Evolutionary conservation across 176 grass and related monocot species (phyloP).

Genomic region (Cymbopogon citratus): DNA sequence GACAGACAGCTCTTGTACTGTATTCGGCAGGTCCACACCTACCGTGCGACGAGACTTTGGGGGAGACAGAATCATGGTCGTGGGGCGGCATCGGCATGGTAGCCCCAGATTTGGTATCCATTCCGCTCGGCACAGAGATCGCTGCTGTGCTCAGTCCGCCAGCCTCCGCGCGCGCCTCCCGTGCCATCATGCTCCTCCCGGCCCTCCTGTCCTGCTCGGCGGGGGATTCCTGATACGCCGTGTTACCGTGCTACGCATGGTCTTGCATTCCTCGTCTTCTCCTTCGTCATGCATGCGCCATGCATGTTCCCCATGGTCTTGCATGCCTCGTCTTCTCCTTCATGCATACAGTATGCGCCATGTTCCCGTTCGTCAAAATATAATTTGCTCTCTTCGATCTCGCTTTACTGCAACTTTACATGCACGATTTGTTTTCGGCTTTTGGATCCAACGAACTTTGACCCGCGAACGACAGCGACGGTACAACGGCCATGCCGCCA

Average conservation of each 20-base stretch:
- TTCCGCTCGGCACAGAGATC: neutral
- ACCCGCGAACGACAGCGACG: neutral
- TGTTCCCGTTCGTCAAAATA: too few species aligned
- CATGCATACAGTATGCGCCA: too few species aligned
- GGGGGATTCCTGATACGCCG: too few species aligned
- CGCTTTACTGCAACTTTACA: too few species aligned
- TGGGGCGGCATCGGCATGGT: neutral
- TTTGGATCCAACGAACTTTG: neutral
- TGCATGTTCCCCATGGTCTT: too few species aligned
- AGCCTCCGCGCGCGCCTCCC: neutral
- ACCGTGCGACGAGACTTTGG: neutral
- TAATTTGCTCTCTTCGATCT: too few species aligned
- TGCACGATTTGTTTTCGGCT: neutral
- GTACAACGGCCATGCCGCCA: neutral
- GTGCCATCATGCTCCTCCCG: conserved; percentile 15
- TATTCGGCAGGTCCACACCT: too few species aligned
- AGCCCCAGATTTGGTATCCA: neutral
- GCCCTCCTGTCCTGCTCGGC: neutral
- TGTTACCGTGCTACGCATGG: too few species aligned
- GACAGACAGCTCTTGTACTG: neutral
- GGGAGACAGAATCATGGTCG: conserved; percentile 34
- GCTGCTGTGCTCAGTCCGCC: neutral
- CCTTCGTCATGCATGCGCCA: too few species aligned
- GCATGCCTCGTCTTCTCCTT: too few species aligned
- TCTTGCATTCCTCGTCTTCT: too few species aligned